Percentiles rank a stretch among this genome's conserved stretches.
phyloP scores from a whole-genome alignment of 2,329 filamentous ascomycete genomes.

The Aureobasidium sp. region DNA sequence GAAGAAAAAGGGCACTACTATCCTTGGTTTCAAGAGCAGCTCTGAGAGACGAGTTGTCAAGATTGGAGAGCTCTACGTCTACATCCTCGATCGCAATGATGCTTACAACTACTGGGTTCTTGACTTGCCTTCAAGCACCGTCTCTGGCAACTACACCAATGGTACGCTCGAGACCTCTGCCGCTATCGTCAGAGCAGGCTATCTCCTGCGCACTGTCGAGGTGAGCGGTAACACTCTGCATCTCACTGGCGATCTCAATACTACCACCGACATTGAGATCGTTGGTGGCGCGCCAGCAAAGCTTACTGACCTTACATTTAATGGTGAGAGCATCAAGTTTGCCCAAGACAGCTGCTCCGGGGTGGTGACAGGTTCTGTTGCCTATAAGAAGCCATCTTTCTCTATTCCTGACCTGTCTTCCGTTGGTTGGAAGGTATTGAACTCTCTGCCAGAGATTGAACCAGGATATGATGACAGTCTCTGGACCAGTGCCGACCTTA shows the following conservation, averaged over 20 bases:
- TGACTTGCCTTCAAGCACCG: constrained; percentile 40
- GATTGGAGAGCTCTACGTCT: constrained; percentile 46
- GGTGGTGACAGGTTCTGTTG: constrained; percentile 45
- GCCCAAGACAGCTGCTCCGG: constrained; percentile 21
- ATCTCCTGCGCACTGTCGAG: constrained; percentile 56
- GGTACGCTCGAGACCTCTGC: constrained; percentile 30
- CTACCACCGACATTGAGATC: constrained; percentile 60
- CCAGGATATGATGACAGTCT: constrained; percentile 58
- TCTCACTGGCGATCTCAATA: constrained; percentile 65
- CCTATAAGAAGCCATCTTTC: constrained; percentile 47
- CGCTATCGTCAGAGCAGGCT: constrained; percentile 57
- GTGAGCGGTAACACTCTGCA: constrained; percentile 51
- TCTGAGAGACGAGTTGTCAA: constrained; percentile 47
- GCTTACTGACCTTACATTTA: constrained; percentile 55
- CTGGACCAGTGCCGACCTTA: constrained; percentile 57
- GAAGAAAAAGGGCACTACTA: constrained; percentile 38
- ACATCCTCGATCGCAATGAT: constrained; percentile 47
- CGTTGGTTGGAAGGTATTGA: constrained; percentile 57
- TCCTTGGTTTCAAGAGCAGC: constrained; percentile 51
- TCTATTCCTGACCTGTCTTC: constrained; percentile 51
- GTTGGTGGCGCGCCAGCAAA: constrained; percentile 52
- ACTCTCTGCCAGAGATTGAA: constrained; percentile 64
- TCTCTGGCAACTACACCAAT: constrained; percentile 28
- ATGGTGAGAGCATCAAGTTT: constrained; percentile 41
- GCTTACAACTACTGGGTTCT: constrained; percentile 66